These are phyloP conservation scores for Teunomyces aglyptinius DNA, from an alignment of 805 yeast genomes.

Conservation along the genomic window DNA sequence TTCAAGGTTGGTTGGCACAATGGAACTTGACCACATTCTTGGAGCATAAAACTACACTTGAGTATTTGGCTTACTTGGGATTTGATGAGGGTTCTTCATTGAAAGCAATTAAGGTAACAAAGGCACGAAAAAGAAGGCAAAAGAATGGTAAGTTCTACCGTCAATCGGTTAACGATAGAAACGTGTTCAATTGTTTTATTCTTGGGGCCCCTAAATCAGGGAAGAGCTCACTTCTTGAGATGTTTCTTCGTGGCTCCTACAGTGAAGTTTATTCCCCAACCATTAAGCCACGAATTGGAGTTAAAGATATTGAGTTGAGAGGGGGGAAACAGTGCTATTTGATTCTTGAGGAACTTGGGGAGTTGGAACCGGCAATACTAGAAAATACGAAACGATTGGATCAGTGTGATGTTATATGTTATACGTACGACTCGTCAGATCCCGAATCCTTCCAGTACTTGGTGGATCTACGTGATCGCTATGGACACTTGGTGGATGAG, in stretches of 20 bases:
- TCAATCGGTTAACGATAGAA: slow-evolving; percentile 71
- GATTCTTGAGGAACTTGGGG: slow-evolving; percentile 88
- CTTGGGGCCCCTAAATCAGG: slow-evolving; percentile 87
- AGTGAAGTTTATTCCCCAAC: slow-evolving; percentile 78
- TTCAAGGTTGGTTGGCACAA: slow-evolving; percentile 98
- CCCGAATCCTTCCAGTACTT: slow-evolving; percentile 90
- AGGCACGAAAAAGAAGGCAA: slow-evolving; percentile 70
- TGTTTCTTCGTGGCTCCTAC: slow-evolving; percentile 73
- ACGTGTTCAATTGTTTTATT: slow-evolving; percentile 87
- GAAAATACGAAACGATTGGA: slow-evolving; percentile 68
- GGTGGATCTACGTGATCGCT: slow-evolving; percentile 62
- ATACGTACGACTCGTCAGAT: slow-evolving; percentile 90
- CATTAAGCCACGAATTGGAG: slow-evolving; percentile 74
- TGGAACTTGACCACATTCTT: slow-evolving; percentile 96
- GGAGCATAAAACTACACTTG: slow-evolving; percentile 79
- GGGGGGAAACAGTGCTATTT: slow-evolving; percentile 96
- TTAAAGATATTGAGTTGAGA: slow-evolving; percentile 85
- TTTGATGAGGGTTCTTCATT: slow-evolving; percentile 52
- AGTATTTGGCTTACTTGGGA: slow-evolving; percentile 87
- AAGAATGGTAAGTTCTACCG: slow-evolving; percentile 63
- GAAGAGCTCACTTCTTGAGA: slow-evolving; percentile 78
- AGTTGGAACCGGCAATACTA: slow-evolving; percentile 75
- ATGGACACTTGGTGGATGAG: slow-evolving; percentile 54
- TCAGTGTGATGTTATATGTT: slow-evolving; percentile 88
- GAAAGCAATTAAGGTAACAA: slow-evolving; percentile 70